Evolutionary conservation across 768 basidiomycete genomes (phyloP), one percentile per base, ranked within the genome.

Genomic region (Rhizopogon vesiculosus): DNA sequence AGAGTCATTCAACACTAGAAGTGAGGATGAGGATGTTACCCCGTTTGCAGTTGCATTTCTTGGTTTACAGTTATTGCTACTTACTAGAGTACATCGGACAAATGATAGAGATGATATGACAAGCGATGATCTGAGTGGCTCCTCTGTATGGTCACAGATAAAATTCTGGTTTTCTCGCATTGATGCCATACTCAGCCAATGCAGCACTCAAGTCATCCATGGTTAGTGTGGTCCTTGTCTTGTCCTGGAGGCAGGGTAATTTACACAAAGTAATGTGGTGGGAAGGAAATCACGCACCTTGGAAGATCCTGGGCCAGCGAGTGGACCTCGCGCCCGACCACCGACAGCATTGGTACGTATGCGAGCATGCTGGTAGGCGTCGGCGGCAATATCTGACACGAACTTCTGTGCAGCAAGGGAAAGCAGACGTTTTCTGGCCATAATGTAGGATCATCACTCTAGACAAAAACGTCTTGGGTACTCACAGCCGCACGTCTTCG

Each of bases 321-420:
- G 65, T 2, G 80, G 76, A 10, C 81, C 77, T 28, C 88, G 79
- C 29, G 84, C 77, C 15, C 91, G 80, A 39, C 91, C 88, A 29
- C 87, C 83, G 5, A 86, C 68, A 38, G 91, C 93, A 57, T 92
- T 96, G 1, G 92, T 91, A 39, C 97, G 85, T 64, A 98, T 91
- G 31, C 96, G 90, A 7, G 97, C 97, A 72, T 98, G 96, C 66
- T 98, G 94, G 72, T 92, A 98, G 9, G 97, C 94, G 69, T 99
- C 97, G 2, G 91, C 84, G 3, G 96, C 90, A 54, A 99, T 95
- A 66, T 98, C 96, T 7, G 94, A 91, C 43, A 98, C 87, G 67
- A 99, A 98, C 66, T 98, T 98, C 67, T 99, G 97, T 0, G 97
- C 93, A 3, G 97, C 95, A 12, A 98, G 80, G 0, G 96, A 94